These are phyloP conservation scores for Poterioochromonas sp. DNA, from an alignment of 352 stramenopile genomes.

Conservation along the genomic window DNA sequence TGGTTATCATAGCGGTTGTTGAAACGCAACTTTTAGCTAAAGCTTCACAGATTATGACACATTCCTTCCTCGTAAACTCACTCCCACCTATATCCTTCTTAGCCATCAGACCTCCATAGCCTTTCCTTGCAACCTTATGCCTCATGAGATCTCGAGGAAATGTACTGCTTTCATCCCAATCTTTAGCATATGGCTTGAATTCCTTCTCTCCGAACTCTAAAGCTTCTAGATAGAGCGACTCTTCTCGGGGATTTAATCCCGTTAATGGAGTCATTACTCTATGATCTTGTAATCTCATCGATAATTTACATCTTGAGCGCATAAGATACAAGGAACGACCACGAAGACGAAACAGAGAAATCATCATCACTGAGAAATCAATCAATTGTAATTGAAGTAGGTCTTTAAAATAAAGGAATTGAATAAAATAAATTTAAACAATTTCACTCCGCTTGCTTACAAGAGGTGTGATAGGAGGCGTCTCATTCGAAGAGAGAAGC, in stretches of 20 bases:
- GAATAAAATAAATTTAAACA: no score
- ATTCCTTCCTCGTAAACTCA: conserved; percentile 36
- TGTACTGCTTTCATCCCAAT: conserved; percentile 46
- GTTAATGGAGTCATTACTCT: no score
- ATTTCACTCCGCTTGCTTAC: no score
- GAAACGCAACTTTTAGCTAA: conserved; percentile 40
- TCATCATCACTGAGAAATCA: no score
- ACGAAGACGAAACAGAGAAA: no score
- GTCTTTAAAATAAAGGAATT: no score
- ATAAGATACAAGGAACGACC: no score
- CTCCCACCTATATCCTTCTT: conserved; percentile 41
- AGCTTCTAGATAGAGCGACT: conserved; percentile 38
- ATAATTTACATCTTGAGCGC: no score
- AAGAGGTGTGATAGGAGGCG: no score
- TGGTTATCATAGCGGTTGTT: conserved; percentile 49
- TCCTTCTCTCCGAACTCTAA: conserved; percentile 44
- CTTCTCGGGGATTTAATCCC: conserved; percentile 41
- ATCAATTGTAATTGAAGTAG: no score
- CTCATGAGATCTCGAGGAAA: conserved; percentile 47
- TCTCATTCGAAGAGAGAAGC: no score
- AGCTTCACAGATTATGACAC: conserved; percentile 13
- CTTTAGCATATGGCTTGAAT: conserved; percentile 37
- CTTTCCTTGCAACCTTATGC: conserved; percentile 40
- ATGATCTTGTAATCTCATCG: no score
- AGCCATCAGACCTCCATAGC: conserved; percentile 48